Evolutionary conservation across 768 basidiomycete genomes (phyloP), one percentile per base, ranked within the genome.

Genomic region (Inosperma sp.): DNA sequence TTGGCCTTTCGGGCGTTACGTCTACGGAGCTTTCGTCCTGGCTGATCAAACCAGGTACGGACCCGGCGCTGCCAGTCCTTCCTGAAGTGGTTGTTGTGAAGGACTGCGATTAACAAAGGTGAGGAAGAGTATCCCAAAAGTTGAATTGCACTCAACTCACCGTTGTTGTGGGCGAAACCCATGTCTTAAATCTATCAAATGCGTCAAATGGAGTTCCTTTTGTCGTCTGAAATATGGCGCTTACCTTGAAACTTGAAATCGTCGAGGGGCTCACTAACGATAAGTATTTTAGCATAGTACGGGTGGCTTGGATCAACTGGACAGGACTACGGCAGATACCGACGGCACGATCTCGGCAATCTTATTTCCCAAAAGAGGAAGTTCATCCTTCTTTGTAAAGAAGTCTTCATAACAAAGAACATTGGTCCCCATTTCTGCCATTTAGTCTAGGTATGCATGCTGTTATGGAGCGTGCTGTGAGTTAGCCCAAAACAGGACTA

Each of bases 31-130:
- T 98, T 98, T 68, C 90, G 88, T 42, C 94, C 95, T 51, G 96
- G 93, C 75, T 99, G 96, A 79, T 98, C 89, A 70, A 98, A 98
- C 94, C 94, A 93, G 67, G 92, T 95, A 72, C 86, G 86, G 62
- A 95, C 93, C 59, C 87, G 88, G 66, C 85, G 81, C 73, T 98
- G 95, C 94, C 94, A 98, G 71, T 98, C 94, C 84, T 98, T 98
- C 78, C 84, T 90, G 82, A 93, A 93, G 71, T 96, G 93, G 74
- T 93, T 93, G 62, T 72, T 80, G 75, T 83, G 93, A 71, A 95
- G 89, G 76, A 89, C 90, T 88, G 40, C 4, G n/a, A n/a, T n/a
- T n/a, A n/a, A n/a, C n/a, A 36, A 21, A 29, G 35, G 36, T 41
- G 21, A 39, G 42, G 47, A 55, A 52, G 41, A 56, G 26, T 53